phyloP scores from a whole-genome alignment of 805 yeast species.

The Candida nitratophila region DNA sequence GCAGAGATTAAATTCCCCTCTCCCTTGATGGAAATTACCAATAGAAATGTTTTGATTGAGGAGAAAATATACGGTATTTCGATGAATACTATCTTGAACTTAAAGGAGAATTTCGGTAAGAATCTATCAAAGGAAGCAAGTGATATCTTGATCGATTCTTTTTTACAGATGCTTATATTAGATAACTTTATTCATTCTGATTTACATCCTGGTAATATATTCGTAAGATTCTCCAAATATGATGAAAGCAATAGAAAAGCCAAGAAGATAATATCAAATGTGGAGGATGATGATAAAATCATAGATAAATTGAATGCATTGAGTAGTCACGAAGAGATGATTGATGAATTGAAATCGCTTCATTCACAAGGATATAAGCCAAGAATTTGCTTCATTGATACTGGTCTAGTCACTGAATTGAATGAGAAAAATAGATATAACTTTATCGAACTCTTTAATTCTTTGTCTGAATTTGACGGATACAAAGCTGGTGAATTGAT shows the following conservation, averaged over 20 bases:
- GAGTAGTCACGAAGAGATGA: constrained; percentile 20
- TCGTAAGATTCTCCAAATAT: constrained; percentile 40
- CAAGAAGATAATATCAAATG: constrained; percentile 31
- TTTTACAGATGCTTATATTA: constrained; percentile 83
- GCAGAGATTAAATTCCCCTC: constrained; percentile 73
- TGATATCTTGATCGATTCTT: constrained; percentile 84
- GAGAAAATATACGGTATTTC: constrained; percentile 81
- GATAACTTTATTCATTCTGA: constrained; percentile 97
- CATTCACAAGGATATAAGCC: constrained; percentile 67
- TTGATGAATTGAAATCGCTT: neutral
- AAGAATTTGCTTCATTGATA: constrained; percentile 84
- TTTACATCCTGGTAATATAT: constrained; percentile 93
- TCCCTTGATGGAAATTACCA: constrained; percentile 59
- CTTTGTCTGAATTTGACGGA: constrained; percentile 89
- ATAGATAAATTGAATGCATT: constrained; percentile 33
- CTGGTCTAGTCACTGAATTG: constrained; percentile 89
- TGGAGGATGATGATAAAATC: constrained; percentile 38
- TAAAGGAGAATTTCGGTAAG: constrained; percentile 35
- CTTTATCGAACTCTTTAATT: constrained; percentile 82
- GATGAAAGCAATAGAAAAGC: constrained; percentile 23
- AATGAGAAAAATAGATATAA: constrained; percentile 71
- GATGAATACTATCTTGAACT: constrained; percentile 59
- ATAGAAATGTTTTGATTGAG: constrained; percentile 73
- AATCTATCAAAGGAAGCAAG: constrained; percentile 60
- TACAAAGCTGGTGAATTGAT: constrained; percentile 90